Percentiles rank a stretch among this genome's conserved stretches.
Conservation (phyloP, 306 rosid species). For the Citrullus amarus region DNA sequence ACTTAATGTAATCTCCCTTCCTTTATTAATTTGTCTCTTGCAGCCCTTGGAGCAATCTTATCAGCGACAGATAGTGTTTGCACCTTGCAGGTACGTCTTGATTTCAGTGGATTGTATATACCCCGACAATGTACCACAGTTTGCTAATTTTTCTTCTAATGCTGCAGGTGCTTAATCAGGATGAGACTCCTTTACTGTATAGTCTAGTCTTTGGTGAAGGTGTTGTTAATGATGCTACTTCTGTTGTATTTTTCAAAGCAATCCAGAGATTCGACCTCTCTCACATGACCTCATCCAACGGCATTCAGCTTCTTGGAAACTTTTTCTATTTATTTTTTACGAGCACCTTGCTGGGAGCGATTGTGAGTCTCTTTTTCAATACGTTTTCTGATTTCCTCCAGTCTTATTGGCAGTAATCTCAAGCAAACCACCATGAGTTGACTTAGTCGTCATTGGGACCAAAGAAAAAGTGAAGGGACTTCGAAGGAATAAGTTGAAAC, state of each 20-base stretch:
- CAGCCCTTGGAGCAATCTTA: slow-evolving; percentile 64
- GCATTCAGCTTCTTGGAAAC: slow-evolving; percentile 20
- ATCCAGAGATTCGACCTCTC: slow-evolving; percentile 49
- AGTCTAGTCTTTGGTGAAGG: slow-evolving; percentile 69
- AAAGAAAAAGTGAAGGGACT: background rate
- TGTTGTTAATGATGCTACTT: slow-evolving; percentile 63
- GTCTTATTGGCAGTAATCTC: background rate
- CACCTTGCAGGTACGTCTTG: slow-evolving; percentile 40
- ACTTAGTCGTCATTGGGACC: background rate
- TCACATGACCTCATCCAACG: slow-evolving; percentile 26
- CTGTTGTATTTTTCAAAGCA: slow-evolving; percentile 58
- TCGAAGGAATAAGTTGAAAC: background rate
- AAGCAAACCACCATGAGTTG: background rate
- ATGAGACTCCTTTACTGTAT: slow-evolving; percentile 57
- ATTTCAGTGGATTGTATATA: background rate
- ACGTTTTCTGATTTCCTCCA: background rate
- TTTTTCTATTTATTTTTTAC: slow-evolving; percentile 33
- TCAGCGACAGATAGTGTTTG: slow-evolving; percentile 64
- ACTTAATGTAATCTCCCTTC: background rate
- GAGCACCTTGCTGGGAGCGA: slow-evolving; percentile 48
- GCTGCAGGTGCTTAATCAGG: slow-evolving; percentile 57
- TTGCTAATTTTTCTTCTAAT: slow-evolving; percentile 11
- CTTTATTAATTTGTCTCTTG: slow-evolving; percentile 3
- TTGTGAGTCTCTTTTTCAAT: slow-evolving; percentile 25
- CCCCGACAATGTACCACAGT: background rate